These are phyloP conservation scores for Lecanoromycetidae sp. DNA, from an alignment of 2,329 filamentous ascomycete genomes.

Conservation along the genomic window DNA sequence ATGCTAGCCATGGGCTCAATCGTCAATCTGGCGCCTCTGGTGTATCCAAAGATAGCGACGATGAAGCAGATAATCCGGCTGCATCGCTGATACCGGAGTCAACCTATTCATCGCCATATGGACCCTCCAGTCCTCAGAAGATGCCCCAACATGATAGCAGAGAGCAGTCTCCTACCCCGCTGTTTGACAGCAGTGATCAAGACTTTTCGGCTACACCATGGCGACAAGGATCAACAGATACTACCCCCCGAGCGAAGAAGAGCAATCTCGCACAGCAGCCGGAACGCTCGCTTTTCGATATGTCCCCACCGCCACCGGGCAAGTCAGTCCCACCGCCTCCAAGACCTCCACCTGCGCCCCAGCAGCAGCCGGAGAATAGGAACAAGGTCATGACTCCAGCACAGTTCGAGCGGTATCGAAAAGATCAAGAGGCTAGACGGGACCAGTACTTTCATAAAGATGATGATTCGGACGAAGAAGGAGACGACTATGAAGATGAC, in stretches of 20 bases:
- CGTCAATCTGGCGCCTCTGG: constrained; percentile 1
- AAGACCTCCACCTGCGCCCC: constrained; percentile 24
- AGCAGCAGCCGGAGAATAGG: constrained; percentile 28
- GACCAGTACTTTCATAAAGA: constrained; percentile 38
- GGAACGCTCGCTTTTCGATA: constrained; percentile 22
- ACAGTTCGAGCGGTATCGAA: constrained; percentile 70
- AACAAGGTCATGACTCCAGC: constrained; percentile 84
- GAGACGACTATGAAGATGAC: constrained; percentile 60
- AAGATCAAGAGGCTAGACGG: constrained; percentile 57
- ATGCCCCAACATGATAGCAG: not conserved
- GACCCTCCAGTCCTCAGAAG: not conserved
- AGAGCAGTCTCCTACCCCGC: not conserved
- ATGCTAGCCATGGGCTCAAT: constrained; percentile 13
- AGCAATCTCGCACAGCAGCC: constrained; percentile 18
- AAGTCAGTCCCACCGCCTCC: constrained; percentile 33
- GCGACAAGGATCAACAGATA: constrained; percentile 17
- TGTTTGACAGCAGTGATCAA: constrained; percentile 13
- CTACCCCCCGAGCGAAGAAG: constrained; percentile 19
- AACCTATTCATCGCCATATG: constrained; percentile 6
- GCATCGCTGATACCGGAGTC: constrained; percentile 3
- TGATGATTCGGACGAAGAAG: constrained; percentile 45
- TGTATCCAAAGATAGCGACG: constrained; percentile 10
- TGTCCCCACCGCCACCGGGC: constrained; percentile 32
- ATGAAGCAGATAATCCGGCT: constrained; percentile 11
- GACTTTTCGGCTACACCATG: constrained; percentile 6